Base-by-base conservation (phyloP, 106 monocot genomes). In the Acorus calamus region DNA sequence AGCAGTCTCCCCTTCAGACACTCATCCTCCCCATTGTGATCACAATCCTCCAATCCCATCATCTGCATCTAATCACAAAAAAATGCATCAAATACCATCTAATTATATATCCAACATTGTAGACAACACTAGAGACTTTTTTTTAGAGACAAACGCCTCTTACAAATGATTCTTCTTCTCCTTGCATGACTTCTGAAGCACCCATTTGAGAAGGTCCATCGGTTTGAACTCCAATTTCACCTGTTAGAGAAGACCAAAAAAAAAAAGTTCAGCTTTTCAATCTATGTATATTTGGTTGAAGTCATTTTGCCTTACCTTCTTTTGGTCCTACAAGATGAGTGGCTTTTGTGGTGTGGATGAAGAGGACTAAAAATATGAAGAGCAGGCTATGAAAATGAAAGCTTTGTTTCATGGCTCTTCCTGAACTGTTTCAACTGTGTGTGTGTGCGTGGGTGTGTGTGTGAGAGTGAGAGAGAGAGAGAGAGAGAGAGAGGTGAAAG, bases 1-100 rank as follows among this genome's bases (percentile, higher is more conserved):
- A 69, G 55, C 63, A 69, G 42, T 63, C 81, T 81, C 65, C 62
- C 64, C 66, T 68, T 59, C 57, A 72, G 51, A 76, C 71, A 76
- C 68, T 76, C 68, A 2, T 76, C 72, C 41, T 72, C 48, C 7
- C 54, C 66, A 44, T 53, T 66, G 2, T 63, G 54, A 28, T 63
- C 66, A 3, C 8, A 14, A 8, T 10, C 42, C 46, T 79, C 73
- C 59, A 68, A 3, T n/a, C 50, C 67, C 72, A 78, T 78, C 49
- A 72, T 11, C 78, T 78, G 66, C 42, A 7, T 60, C 9, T 8
- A 45, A 60, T 3, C 8, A 6, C 4, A 4, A 60, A 8, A 6
- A 60, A 60, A 8, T 44, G 9, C 8, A 28, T 28, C 60, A 45
- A 60, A 6, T 42, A 45, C 7, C 43, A 8, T 8, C 10, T 5